Percentiles rank a stretch among this genome's conserved stretches.
These are phyloP conservation scores for Colletotrichum sublineola DNA, from an alignment of 2,329 filamentous ascomycete genomes.

Conservation along the genomic window DNA sequence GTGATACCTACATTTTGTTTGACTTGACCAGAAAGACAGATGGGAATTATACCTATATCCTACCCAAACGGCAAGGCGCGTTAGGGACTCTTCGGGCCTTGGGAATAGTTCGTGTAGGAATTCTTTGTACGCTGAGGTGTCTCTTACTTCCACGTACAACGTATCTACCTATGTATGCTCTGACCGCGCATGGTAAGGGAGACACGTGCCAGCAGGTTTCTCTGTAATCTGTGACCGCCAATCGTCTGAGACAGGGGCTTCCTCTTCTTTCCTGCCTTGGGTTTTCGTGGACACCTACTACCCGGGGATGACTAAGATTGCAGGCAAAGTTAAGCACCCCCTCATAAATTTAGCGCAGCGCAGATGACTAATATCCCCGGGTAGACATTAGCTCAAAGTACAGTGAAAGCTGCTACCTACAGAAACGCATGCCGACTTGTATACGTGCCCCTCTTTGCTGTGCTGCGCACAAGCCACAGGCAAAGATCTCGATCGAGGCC, in stretches of 20 bases:
- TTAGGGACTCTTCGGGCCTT: background rate
- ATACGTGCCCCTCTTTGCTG: background rate
- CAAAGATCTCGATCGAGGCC: constrained; percentile 37
- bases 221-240: background rate
- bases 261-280: background rate
- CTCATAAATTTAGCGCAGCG: too few relatives aligned
- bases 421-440: background rate
- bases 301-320: too few relatives aligned
- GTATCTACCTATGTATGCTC: background rate
- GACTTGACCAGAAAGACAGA: constrained; percentile 7
- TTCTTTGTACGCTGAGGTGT: too few relatives aligned
- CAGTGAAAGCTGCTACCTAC: too few relatives aligned
- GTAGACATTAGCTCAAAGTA: too few relatives aligned
- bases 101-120: background rate
- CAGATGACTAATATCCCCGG: too few relatives aligned
- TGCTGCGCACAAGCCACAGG: constrained; percentile 29
- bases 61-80: constrained; percentile 16
- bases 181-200: constrained; percentile 8
- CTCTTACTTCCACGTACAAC: too few relatives aligned
- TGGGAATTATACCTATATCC: background rate
- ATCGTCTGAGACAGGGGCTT: background rate
- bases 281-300: too few relatives aligned
- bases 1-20: background rate
- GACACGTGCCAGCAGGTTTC: constrained; percentile 21
- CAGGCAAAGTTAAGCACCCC: too few relatives aligned